Percentiles rank a stretch among this genome's conserved stretches.
Evolutionary conservation across 2,329 filamentous ascomycete genomes (phyloP).

Genomic region (Lachnellula cervina): DNA sequence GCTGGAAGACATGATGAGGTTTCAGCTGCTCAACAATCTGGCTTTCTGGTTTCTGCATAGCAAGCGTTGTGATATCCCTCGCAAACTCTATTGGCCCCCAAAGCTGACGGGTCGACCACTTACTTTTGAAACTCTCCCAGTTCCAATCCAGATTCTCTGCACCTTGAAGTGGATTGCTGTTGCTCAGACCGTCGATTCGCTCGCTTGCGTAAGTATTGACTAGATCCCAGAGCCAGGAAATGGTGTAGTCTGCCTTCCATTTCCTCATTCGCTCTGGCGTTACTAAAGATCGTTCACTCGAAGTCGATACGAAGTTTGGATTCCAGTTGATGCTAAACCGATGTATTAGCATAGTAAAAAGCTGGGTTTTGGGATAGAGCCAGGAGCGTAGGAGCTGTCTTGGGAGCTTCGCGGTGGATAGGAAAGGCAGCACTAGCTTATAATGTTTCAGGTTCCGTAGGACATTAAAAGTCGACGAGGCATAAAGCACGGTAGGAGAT

Average conservation of each 20-base stretch:
- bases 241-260: not conserved
- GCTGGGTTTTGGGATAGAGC: too few relatives aligned
- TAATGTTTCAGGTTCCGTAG: too few relatives aligned
- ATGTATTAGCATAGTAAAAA: too few relatives aligned
- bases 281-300: not conserved
- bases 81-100: not conserved
- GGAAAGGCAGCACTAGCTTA: too few relatives aligned
- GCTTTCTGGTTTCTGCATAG: not conserved
- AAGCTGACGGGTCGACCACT: not conserved
- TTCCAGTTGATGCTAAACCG: not conserved
- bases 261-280: not conserved
- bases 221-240: not conserved
- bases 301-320: not conserved
- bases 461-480: too few relatives aligned
- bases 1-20: not conserved
- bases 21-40: not conserved
- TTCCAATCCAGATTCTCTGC: not conserved
- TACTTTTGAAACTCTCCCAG: not conserved
- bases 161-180: not conserved
- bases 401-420: too few relatives aligned
- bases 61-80: not conserved
- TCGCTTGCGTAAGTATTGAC: not conserved
- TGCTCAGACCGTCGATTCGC: not conserved
- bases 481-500: too few relatives aligned
- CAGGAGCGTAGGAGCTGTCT: too few relatives aligned